Evolutionary conservation across 2,329 filamentous ascomycete species (phyloP).

Genomic region (Aspergillus transmontanensis): DNA sequence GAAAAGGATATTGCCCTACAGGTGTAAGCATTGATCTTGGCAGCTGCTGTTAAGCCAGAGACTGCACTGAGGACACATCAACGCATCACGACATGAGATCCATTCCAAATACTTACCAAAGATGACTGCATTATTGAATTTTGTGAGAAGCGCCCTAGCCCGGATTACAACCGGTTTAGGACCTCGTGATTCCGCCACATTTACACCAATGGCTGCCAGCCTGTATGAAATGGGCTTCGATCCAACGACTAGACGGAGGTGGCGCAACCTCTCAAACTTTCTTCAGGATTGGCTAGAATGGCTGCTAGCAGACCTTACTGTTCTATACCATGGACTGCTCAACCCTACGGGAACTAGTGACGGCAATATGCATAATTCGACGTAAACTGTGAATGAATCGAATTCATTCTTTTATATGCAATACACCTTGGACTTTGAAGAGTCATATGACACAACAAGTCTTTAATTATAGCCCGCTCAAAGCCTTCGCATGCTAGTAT

Average conservation of each 20-base stretch:
- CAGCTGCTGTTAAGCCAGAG: too few species aligned
- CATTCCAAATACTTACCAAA: too few species aligned
- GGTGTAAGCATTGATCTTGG: too few species aligned
- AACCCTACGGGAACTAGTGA: background rate
- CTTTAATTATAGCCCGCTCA: background rate
- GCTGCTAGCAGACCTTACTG: background rate
- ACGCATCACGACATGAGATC: too few species aligned
- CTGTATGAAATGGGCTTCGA: background rate
- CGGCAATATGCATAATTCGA: background rate
- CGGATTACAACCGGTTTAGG: too few species aligned
- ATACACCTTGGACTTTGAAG: background rate
- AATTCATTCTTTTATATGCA: background rate
- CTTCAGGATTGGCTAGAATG: background rate
- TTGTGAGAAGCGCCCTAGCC: too few species aligned
- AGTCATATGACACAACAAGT: background rate
- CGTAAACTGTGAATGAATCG: background rate
- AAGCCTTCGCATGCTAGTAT: background rate
- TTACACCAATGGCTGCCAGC: background rate
- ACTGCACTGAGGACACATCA: too few species aligned
- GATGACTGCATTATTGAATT: too few species aligned
- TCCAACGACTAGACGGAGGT: background rate
- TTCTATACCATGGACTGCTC: background rate
- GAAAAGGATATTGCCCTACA: too few species aligned
- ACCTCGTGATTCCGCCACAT: background rate
- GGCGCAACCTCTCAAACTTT: background rate